Evolutionary conservation across 202 grass and related monocot genomes (phyloP), one percentile per base, ranked within the genome.

Genomic region (Cymbopogon flexuosus): DNA sequence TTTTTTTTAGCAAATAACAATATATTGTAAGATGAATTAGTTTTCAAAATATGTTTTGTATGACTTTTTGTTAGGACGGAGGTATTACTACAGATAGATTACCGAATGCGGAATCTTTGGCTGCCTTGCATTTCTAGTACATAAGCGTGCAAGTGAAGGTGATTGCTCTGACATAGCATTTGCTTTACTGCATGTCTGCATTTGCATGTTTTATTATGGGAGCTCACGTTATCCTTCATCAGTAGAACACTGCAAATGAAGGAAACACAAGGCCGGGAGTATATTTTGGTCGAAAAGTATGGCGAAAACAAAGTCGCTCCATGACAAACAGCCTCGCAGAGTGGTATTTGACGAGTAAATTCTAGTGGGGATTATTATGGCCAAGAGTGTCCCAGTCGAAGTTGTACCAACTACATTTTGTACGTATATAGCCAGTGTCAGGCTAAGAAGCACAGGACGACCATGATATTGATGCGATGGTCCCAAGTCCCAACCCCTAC

Each of bases 151-250:
- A 52, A 62, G 19, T 27, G 14, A 36, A 59, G 62, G 19, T 61
- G 33, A 72, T 72, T 65, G 66, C 62, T 57, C 85, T 68, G 61
- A 62, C 80, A 78, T 58, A 46, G 13, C 46, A 45, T 45, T 4
- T 45, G 12, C 12, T 45, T 47, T 47, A 67, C 19, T 57, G 6
- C 56, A 66, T 64, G 51, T 45, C 43, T 66, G 62, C 62, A 67
- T 66, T 43, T 49, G 15, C 46, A 49, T 49, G 15, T 47, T 15
- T 5, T 0, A 6, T 78, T 65, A 27, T 24, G 22, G 11, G 2
- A 8, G 37, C 2, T 13, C 42, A 5, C 52, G 65, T 62, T 37
- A 8, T 0, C 39, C 6, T 27, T 27, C 27, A 27, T 13, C 5
- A 16, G 11, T 13, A 52, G 18, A 10, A 47, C 22, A 71, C 15